Percentiles rank a stretch among this genome's conserved stretches.
These are phyloP conservation scores for Sanghuangporus sanghuang DNA, from an alignment of 1,284 basidiomycete genomes.

Conservation along the genomic window DNA sequence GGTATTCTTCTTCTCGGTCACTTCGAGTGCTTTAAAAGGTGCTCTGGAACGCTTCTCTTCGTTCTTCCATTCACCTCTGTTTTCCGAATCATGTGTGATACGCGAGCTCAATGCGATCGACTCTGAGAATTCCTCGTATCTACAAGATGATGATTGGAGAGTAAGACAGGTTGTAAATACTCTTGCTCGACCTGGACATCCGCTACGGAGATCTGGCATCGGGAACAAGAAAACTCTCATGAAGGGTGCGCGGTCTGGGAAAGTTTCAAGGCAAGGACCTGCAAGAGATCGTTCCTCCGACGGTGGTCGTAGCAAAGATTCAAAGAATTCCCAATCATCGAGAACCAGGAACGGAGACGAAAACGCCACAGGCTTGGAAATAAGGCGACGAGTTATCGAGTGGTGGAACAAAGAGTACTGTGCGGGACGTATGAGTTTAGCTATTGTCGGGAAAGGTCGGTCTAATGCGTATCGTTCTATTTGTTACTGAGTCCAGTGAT, in stretches of 20 bases:
- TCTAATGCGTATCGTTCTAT: neutral
- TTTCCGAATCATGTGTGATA: constrained; percentile 85
- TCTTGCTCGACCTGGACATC: constrained; percentile 75
- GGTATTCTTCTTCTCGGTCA: constrained; percentile 90
- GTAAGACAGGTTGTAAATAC: constrained; percentile 94
- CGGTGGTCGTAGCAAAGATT: constrained; percentile 9
- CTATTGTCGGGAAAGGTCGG: constrained; percentile 83
- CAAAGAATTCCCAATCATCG: constrained; percentile 25
- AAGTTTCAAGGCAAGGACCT: constrained; percentile 32
- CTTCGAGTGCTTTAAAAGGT: constrained; percentile 73
- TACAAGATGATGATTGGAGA: constrained; percentile 92
- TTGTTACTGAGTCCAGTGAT: neutral
- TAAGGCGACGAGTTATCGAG: constrained; percentile 84
- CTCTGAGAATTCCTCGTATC: constrained; percentile 98
- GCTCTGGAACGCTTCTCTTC: constrained; percentile 90
- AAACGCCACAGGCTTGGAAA: constrained; percentile 76
- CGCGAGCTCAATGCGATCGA: constrained; percentile 97
- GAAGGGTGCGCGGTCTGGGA: constrained; percentile 48
- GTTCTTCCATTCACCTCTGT: constrained; percentile 94
- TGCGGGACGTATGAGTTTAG: constrained; percentile 90
- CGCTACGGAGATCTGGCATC: constrained; percentile 92
- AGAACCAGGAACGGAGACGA: constrained; percentile 53
- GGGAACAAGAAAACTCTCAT: constrained; percentile 86
- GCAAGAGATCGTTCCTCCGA: constrained; percentile 16
- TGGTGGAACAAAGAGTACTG: constrained; percentile 96